Evolutionary conservation across 192 early-diverging fungal genomes (phyloP), one percentile per base, ranked within the genome.

Genomic region (Coemansia sp.): DNA sequence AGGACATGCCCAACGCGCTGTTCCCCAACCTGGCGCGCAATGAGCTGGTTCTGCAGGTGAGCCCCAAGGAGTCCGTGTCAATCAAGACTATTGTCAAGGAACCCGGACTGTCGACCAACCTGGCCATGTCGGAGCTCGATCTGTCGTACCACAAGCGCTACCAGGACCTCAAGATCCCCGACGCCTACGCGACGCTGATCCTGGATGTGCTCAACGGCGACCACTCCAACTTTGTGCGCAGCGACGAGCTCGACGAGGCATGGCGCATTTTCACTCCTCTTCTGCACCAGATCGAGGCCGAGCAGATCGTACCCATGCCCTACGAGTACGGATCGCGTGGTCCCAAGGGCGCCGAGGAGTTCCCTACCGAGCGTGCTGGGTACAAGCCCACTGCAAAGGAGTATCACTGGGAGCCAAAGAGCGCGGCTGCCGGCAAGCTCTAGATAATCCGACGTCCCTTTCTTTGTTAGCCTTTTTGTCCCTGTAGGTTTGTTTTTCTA

Each of bases 191-290:
- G 63, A 87, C 93, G n/a, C 83, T 99, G 55, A 93, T 99, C 63
- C 84, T 97, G 30, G 97, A 97, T 64, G 89, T 91, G 7, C 73
- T 99, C 30, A 89, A 89, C 48, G 94, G 93, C 36, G 96, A 97
- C 67, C 94, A 97, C 71, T 90, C 90, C 60, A 96, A 97, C 86
- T 96, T 99, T 91, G 93, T 97, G 33, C 86, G 92, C 49, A 85
- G 89, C 70, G 93, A 94, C 76, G 94, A 96, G 84, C 83, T 99
- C 20, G 95, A 95, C 69, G 93, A 89, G 63, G 95, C 97, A 4
- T 99, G 97, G 97, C 91, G 92, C 76, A 95, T 99, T 54, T 97
- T 99, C 71, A 99, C 97, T 0, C 97, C 97, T 7, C 81, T 97
- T 33, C 80, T 99, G 59, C 95, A 97, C 84, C 76, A 90, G 66